phyloP scores from a whole-genome alignment of 2,329 filamentous ascomycete genomes.

The Sordariomycetes sp. region DNA sequence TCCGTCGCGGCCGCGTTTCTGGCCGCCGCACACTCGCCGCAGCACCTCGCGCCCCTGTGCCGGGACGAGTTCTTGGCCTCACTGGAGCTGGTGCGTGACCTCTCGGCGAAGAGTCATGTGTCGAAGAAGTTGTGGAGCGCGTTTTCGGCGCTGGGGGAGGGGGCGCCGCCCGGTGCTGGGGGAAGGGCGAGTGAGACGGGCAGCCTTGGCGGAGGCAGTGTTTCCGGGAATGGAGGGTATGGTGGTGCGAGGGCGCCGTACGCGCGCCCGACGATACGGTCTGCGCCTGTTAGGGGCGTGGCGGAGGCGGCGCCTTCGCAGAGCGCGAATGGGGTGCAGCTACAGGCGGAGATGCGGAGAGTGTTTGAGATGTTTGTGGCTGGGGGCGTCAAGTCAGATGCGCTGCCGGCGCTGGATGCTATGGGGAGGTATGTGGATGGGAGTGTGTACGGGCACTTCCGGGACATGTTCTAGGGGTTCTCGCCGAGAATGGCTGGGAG shows the following conservation, averaged over 20 bases:
- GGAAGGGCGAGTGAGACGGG: not conserved
- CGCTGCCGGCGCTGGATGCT: conserved; percentile 9
- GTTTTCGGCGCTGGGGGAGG: conserved; percentile 55
- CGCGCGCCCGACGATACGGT: not conserved
- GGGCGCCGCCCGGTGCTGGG: conserved; percentile 37
- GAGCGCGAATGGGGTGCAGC: conserved; percentile 28
- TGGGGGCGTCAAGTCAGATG: conserved; percentile 12
- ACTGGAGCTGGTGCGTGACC: conserved; percentile 58
- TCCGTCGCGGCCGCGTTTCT: conserved; percentile 66
- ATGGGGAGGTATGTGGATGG: conserved; percentile 14
- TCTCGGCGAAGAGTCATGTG: conserved; percentile 59
- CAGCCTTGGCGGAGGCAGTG: not conserved
- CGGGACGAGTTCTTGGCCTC: conserved; percentile 70
- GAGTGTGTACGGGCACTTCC: conserved; percentile 21
- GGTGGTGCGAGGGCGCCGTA: not conserved
- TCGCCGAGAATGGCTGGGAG: too few relatives aligned
- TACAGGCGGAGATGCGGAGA: conserved; percentile 40
- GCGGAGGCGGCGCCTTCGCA: conserved; percentile 9
- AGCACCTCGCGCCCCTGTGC: conserved; percentile 54
- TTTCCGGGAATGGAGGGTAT: too few relatives aligned
- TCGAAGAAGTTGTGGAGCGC: conserved; percentile 63
- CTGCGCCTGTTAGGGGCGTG: not conserved
- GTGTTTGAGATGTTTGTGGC: conserved; percentile 26
- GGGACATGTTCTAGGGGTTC: conserved; percentile 25
- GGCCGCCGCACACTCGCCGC: conserved; percentile 61